phyloP scores from a whole-genome alignment of 1,284 basidiomycete species.

The Cutaneotrichosporon cutaneum region DNA sequence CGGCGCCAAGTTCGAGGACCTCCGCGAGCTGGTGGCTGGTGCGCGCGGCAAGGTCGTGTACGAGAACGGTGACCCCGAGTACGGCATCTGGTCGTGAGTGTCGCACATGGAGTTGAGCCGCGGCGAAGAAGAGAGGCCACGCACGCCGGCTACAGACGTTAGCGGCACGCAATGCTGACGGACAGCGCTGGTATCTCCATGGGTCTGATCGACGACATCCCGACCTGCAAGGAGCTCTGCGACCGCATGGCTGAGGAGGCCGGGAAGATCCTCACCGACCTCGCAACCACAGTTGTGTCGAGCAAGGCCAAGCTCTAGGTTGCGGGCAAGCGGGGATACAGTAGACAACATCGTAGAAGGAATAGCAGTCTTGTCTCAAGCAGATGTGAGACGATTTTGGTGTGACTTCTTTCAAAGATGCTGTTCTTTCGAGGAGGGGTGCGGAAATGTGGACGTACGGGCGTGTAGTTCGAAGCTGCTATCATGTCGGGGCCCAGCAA shows the following conservation, averaged over 20 bases:
- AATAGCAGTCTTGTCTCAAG: background rate
- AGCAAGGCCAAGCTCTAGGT: constrained; percentile 31
- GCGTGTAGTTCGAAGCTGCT: no score
- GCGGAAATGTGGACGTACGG: background rate
- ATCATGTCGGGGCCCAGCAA: no score
- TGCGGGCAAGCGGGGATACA: background rate
- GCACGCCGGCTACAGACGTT: background rate
- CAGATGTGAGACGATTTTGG: background rate
- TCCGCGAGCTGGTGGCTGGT: constrained; percentile 79
- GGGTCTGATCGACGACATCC: constrained; percentile 83
- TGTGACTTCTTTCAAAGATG: background rate
- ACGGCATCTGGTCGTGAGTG: constrained; percentile 72
- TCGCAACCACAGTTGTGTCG: constrained; percentile 47
- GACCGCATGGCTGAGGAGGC: constrained; percentile 72
- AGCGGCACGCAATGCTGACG: background rate
- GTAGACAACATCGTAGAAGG: background rate
- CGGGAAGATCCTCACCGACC: constrained; percentile 65
- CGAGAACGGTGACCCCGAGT: constrained; percentile 78
- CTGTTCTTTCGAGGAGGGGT: background rate
- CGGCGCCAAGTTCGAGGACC: constrained; percentile 83
- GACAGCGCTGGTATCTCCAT: constrained; percentile 67
- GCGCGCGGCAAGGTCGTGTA: constrained; percentile 69
- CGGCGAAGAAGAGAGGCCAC: background rate
- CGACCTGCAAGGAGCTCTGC: constrained; percentile 75
- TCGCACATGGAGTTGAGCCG: background rate